Conservation (phyloP, 768 basidiomycete species). For the Suillus luteus region DNA sequence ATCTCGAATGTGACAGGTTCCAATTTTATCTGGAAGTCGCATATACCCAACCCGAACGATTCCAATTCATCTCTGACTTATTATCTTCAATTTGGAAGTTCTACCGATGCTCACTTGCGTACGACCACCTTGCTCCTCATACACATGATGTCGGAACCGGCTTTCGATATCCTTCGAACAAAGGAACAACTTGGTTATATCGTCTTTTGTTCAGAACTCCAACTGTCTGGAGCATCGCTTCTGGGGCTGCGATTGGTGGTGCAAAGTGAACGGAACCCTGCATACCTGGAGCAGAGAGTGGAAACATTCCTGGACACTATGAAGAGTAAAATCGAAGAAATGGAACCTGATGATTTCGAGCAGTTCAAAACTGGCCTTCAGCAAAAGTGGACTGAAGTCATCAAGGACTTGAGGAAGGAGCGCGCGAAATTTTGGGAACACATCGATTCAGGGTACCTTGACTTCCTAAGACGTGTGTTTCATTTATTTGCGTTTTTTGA, state of each 20-base stretch:
- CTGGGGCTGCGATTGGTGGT: slow-evolving; percentile 81
- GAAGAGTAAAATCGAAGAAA: slow-evolving; percentile 63
- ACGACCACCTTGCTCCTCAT: slow-evolving; percentile 70
- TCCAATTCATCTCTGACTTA: slow-evolving; percentile 87
- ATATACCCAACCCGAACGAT: slow-evolving; percentile 82
- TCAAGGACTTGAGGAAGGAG: slow-evolving; percentile 90
- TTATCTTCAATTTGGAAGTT: slow-evolving; percentile 76
- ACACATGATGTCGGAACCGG: slow-evolving; percentile 88
- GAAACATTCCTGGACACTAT: slow-evolving; percentile 84
- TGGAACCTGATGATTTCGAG: slow-evolving; percentile 72
- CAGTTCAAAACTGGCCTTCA: slow-evolving; percentile 79
- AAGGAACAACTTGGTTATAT: slow-evolving; percentile 96
- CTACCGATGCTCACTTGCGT: slow-evolving; percentile 62
- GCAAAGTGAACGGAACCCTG: slow-evolving; percentile 83
- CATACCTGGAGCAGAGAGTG: slow-evolving; percentile 83
- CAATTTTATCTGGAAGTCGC: slow-evolving; percentile 64
- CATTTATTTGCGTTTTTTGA: neutral
- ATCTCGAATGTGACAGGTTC: slow-evolving; percentile 48
- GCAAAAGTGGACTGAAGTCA: slow-evolving; percentile 79
- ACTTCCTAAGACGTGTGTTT: slow-evolving; percentile 81
- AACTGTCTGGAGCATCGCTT: slow-evolving; percentile 63
- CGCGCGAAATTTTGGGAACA: slow-evolving; percentile 64
- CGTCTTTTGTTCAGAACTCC: slow-evolving; percentile 63
- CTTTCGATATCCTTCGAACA: slow-evolving; percentile 89
- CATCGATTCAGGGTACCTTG: slow-evolving; percentile 78